Evolutionary conservation across 2,329 filamentous ascomycete genomes (phyloP).

Genomic region (Sphaerulina populicola): DNA sequence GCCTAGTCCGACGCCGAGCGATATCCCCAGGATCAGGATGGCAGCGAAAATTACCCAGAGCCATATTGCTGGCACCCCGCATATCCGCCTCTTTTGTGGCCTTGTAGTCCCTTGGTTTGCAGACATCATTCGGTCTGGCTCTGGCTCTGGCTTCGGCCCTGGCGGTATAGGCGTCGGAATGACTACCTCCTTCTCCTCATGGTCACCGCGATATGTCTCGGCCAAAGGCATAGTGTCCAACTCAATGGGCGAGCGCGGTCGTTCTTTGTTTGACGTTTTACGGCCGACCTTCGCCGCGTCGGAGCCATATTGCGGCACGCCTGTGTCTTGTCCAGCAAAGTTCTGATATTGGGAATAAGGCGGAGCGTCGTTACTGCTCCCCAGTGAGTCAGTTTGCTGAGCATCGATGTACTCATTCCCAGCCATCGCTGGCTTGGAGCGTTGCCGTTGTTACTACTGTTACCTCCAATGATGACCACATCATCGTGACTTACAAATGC

Average conservation of each 20-base stretch:
- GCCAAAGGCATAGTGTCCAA: conserved; percentile 23
- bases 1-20: conserved; percentile 33
- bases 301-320: conserved; percentile 17
- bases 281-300: conserved; percentile 3
- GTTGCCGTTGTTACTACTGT: not conserved
- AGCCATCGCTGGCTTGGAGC: not conserved
- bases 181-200: conserved; percentile 28
- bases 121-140: conserved; percentile 6
- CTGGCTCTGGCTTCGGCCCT: conserved; percentile 12
- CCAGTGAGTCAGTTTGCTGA: not conserved
- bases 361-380: conserved; percentile 20
- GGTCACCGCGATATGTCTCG: conserved; percentile 22
- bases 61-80: conserved; percentile 17
- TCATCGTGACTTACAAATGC: conserved; percentile 22
- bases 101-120: conserved; percentile 2
- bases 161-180: conserved; percentile 12
- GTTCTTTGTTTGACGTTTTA: conserved; percentile 21
- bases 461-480: not conserved
- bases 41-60: conserved; percentile 21
- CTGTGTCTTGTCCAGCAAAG: conserved; percentile 15
- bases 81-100: conserved; percentile 16
- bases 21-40: conserved; percentile 28
- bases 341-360: conserved; percentile 24
- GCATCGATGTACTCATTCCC: not conserved
- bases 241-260: conserved; percentile 22